These are phyloP conservation scores for Eruca vesicaria DNA, from an alignment of 441 rosid genomes.

Conservation along the genomic window DNA sequence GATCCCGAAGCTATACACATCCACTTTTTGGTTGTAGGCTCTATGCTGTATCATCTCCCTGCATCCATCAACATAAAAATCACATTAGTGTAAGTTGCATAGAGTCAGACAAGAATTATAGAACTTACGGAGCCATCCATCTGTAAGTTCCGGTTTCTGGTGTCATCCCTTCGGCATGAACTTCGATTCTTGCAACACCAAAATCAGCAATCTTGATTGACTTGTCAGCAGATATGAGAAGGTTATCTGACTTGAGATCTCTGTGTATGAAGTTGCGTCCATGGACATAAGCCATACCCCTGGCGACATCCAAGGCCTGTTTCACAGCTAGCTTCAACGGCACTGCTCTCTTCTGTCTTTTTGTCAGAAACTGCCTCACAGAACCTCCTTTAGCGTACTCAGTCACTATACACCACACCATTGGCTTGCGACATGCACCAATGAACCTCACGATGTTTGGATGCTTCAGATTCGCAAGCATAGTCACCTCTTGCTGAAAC, in stretches of 20 bases:
- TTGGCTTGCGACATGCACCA: conserved; percentile 75
- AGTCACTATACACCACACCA: conserved; percentile 90
- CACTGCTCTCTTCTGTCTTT: conserved; percentile 64
- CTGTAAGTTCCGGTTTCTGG: conserved; percentile 93
- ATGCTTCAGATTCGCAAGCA: conserved; percentile 82
- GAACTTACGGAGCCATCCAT: conserved; percentile 97
- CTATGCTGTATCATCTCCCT: neutral
- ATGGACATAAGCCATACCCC: conserved; percentile 90
- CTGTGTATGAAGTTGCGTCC: conserved; percentile 73
- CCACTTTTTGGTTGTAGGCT: neutral
- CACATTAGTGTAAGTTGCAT: neutral
- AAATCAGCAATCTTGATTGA: conserved; percentile 90
- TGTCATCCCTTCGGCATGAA: conserved; percentile 94
- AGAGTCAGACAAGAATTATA: neutral
- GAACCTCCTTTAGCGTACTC: conserved; percentile 96
- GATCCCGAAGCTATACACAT: neutral
- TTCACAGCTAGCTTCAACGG: conserved; percentile 79
- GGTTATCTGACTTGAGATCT: conserved; percentile 88
- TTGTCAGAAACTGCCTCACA: conserved; percentile 70
- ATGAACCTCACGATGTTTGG: conserved; percentile 83
- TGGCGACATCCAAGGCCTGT: conserved; percentile 89
- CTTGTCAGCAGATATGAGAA: conserved; percentile 74
- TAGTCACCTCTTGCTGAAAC: conserved; percentile 87
- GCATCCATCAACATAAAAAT: neutral
- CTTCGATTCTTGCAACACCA: conserved; percentile 94